Base-by-base conservation (phyloP, 768 basidiomycete species). In the Ephemerocybe angulata region DNA sequence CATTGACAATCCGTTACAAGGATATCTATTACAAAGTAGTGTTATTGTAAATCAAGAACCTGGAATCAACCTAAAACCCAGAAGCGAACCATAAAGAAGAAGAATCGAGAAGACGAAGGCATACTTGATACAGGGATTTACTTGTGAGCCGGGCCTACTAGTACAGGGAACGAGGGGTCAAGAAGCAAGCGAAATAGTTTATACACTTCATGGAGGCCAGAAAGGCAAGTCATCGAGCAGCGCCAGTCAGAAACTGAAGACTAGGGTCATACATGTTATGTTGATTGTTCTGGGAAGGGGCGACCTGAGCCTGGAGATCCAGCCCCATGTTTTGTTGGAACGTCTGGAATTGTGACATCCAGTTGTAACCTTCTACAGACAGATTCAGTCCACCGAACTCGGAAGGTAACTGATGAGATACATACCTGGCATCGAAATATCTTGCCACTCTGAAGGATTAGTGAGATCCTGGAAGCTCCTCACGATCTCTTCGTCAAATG, bases 381-480 rank as follows among this genome's bases (percentile, higher is more conserved):
- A 35, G 8, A 35, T 8, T 35, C 8, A 35, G 33, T 17, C n/a
- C n/a, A n/a, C n/a, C n/a, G n/a, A n/a, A n/a, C n/a, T n/a, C n/a
- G n/a, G n/a, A n/a, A n/a, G n/a, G n/a, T n/a, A 29, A 24, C 17
- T 4, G 22, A 31, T 41, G 49, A 30, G 49, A 29, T 44, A 65
- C 80, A 60, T 58, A 85, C 84, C 79, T 62, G 84, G 79, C 35
- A 84, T 59, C 1, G 76, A 69, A 27, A 79, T 76, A 63, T 82
- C 81, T 33, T 76, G 78, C 84, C 83, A 86, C 2, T 70, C 68
- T 41, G 70, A 65, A 13, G 80, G 77, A 63, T 85, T 79, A 15
- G 76, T 71, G 62, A 87, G 64, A 28, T 81, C 76, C 60, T 85
- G 82, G 63, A 86, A 78, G 24, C 82, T 82, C 51, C 85, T 79